Conservation (phyloP, 768 basidiomycete species). For the Phanerochaete carnosa region DNA sequence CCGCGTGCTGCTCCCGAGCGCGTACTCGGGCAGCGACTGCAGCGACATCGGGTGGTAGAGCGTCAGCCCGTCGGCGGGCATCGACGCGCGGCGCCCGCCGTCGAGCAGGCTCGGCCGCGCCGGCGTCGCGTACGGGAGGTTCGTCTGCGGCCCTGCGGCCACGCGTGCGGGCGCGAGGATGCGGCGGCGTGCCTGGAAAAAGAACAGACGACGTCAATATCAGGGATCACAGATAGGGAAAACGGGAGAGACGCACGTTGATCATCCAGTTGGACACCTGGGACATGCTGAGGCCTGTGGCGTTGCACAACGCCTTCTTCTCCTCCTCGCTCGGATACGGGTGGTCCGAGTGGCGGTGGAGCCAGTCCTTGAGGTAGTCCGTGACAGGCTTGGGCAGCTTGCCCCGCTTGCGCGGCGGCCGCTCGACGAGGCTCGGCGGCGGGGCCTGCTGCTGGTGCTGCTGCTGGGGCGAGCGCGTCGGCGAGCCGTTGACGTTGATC, state of each 20-base stretch:
- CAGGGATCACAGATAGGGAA: conserved; percentile 21
- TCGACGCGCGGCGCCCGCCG: conserved; percentile 53
- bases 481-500: conserved; percentile 35
- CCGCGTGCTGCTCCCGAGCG: conserved; percentile 17
- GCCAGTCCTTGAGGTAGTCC: conserved; percentile 85
- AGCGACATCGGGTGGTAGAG: conserved; percentile 79
- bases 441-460: conserved; percentile 42
- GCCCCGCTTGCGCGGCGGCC: conserved; percentile 78
- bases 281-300: conserved; percentile 83
- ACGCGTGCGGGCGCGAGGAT: conserved; percentile 82
- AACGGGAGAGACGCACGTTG: conserved; percentile 48
- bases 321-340: conserved; percentile 89
- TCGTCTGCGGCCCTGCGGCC: conserved; percentile 74
- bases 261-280: conserved; percentile 96
- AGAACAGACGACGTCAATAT: conserved; percentile 7
- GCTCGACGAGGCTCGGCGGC: conserved; percentile 59
- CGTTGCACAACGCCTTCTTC: conserved; percentile 85
- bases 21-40: conserved; percentile 42
- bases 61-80: conserved; percentile 69
- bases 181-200: conserved; percentile 66
- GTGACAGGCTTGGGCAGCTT: conserved; percentile 91
- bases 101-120: conserved; percentile 34
- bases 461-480: conserved; percentile 39
- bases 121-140: conserved; percentile 59
- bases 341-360: conserved; percentile 84